Evolutionary conservation across 352 stramenopile species (phyloP).

Genomic region (Phytophthora rubi): DNA sequence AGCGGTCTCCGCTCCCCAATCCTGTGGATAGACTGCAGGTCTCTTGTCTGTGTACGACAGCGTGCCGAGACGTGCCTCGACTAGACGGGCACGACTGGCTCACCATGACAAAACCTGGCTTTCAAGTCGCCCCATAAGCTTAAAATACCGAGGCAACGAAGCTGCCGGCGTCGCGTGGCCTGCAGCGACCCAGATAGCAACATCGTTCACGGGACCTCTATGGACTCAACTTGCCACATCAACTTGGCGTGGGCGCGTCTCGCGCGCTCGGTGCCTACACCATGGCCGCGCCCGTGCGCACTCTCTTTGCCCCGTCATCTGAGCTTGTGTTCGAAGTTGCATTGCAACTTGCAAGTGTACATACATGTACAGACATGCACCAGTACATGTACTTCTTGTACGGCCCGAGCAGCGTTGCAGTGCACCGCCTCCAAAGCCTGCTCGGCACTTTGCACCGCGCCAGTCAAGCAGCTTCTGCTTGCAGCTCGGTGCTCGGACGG

Average conservation of each 20-base stretch:
- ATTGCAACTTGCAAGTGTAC: no score
- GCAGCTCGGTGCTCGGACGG: slow-evolving; percentile 32
- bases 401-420: slow-evolving; percentile 2
- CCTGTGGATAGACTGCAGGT: slow-evolving; percentile 17
- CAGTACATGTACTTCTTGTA: background rate
- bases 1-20: slow-evolving; percentile 19
- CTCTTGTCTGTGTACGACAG: slow-evolving; percentile 32
- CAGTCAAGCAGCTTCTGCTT: slow-evolving; percentile 14
- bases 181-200: background rate
- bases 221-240: background rate
- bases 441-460: slow-evolving; percentile 15
- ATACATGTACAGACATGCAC: background rate
- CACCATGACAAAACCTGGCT: slow-evolving; percentile 10
- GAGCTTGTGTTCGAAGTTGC: slow-evolving; percentile 20
- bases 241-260: slow-evolving; percentile 3
- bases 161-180: no score
- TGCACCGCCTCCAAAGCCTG: slow-evolving; percentile 21
- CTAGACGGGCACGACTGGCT: slow-evolving; percentile 16
- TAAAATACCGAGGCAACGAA: no score
- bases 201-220: background rate
- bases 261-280: slow-evolving; percentile 5
- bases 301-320: slow-evolving; percentile 37
- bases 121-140: no score
- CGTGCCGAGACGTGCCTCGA: slow-evolving; percentile 9
- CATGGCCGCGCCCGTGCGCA: slow-evolving; percentile 14